Percentiles rank a stretch among this genome's conserved stretches.
phyloP scores from a whole-genome alignment of 139 green algal genomes.

The Picochlorum costavermella region DNA sequence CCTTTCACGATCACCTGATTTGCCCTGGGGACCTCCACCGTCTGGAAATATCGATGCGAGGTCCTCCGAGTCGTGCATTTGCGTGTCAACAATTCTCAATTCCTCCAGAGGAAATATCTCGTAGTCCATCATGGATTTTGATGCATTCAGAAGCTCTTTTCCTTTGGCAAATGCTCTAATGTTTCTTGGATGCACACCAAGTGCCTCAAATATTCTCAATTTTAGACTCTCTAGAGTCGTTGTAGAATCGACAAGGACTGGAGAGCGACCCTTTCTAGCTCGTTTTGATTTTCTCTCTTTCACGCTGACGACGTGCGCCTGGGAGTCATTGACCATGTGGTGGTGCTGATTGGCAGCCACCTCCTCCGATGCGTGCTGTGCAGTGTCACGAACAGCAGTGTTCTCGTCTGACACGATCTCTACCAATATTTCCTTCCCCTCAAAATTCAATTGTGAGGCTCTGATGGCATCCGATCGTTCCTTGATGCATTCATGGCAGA shows the following conservation, averaged over 20 bases:
- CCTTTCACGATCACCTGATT: neutral
- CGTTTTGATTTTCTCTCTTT: conserved; percentile 44
- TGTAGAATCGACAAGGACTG: conserved; percentile 24
- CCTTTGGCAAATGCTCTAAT: conserved; percentile 23
- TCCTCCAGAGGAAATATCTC: conserved; percentile 47
- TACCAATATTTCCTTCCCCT: conserved; percentile 37
- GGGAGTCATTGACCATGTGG: neutral
- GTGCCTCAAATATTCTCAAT: conserved; percentile 40
- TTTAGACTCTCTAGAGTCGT: conserved; percentile 34
- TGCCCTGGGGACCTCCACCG: neutral
- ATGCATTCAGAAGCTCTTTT: conserved; percentile 11
- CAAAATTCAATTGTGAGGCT: conserved; percentile 20
- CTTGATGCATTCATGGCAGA: conserved; percentile 20
- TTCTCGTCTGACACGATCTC: conserved; percentile 21
- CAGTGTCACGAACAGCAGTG: neutral
- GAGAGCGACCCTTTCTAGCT: conserved; percentile 28
- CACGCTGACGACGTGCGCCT: neutral
- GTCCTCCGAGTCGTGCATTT: conserved; percentile 20
- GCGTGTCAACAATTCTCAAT: conserved; percentile 30
- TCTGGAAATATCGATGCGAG: neutral
- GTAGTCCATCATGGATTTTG: conserved; percentile 16
- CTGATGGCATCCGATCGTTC: conserved; percentile 11
- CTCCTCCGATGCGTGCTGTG: neutral
- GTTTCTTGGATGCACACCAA: conserved; percentile 57
- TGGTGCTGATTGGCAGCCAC: neutral